These are phyloP conservation scores for Madurella fahalii DNA, from an alignment of 2,329 filamentous ascomycete species.

Conservation along the genomic window DNA sequence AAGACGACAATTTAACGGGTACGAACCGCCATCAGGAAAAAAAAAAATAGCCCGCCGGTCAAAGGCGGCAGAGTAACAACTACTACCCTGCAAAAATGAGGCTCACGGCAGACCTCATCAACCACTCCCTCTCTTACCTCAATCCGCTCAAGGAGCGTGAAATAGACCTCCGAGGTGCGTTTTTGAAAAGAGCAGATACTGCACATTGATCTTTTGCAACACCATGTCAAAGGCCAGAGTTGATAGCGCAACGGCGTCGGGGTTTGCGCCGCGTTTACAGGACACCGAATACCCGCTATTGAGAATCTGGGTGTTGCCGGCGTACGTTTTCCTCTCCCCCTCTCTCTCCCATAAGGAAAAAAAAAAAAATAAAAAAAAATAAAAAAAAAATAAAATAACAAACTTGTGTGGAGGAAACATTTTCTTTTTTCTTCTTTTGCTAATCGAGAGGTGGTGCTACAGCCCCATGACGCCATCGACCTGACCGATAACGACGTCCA, in stretches of 20 bases:
- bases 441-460: neutral
- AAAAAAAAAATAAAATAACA: no score
- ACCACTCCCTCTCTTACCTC: constrained; percentile 93
- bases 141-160: constrained; percentile 98
- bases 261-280: constrained; percentile 52
- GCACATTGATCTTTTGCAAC: constrained; percentile 70
- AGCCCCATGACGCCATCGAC: constrained; percentile 96
- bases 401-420: no score
- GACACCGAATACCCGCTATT: constrained; percentile 95
- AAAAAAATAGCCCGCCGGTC: neutral
- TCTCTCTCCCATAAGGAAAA: constrained; percentile 2
- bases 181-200: constrained; percentile 93
- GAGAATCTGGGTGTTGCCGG: constrained; percentile 96
- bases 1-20: neutral
- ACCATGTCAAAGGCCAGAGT: neutral
- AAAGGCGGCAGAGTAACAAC: neutral
- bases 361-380: no score
- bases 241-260: neutral
- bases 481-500: constrained; percentile 98
- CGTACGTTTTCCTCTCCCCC: constrained; percentile 50
- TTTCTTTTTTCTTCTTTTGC: no score
- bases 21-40: neutral
- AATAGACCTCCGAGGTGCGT: constrained; percentile 98
- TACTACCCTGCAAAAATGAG: constrained; percentile 59
- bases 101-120: constrained; percentile 92